A percentile compares a stretch with the other conserved stretches of the same genome.
phyloP scores from a whole-genome alignment of 768 basidiomycete species.

The Dioszegia aurantiaca region DNA sequence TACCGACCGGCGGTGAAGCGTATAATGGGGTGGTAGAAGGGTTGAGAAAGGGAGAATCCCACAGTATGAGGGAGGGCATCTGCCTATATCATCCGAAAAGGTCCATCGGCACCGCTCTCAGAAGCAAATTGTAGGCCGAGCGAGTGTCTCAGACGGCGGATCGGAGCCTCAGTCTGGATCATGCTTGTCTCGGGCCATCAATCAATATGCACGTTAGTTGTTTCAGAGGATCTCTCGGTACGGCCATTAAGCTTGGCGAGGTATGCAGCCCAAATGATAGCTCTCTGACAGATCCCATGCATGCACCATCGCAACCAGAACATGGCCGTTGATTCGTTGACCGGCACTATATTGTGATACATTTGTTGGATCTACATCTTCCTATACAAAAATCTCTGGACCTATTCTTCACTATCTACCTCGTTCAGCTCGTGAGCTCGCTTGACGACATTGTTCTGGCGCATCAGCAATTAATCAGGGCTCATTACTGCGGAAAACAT shows the following conservation, averaged over 20 bases:
- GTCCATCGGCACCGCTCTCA: too few species aligned
- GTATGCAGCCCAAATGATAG: too few species aligned
- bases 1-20: slow-evolving; percentile 17
- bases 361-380: not conserved
- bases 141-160: slow-evolving; percentile 4
- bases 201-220: too few species aligned
- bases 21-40: not conserved
- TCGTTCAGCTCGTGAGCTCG: slow-evolving; percentile 58
- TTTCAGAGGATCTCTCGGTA: too few species aligned
- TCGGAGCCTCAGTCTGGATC: not conserved
- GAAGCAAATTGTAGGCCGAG: not conserved
- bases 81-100: not conserved
- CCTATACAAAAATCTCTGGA: not conserved
- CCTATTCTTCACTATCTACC: slow-evolving; percentile 43
- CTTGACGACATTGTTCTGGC: slow-evolving; percentile 59
- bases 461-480: slow-evolving; percentile 3
- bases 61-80: not conserved
- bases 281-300: too few species aligned
- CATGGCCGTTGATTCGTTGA: too few species aligned
- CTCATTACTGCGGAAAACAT: slow-evolving; percentile 37
- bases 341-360: too few species aligned
- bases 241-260: too few species aligned
- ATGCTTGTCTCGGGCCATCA: not conserved
- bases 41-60: slow-evolving; percentile 10
- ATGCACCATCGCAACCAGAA: too few species aligned